phyloP scores from a whole-genome alignment of 2,329 filamentous ascomycete genomes.

The Sclerotinia glacialis region DNA sequence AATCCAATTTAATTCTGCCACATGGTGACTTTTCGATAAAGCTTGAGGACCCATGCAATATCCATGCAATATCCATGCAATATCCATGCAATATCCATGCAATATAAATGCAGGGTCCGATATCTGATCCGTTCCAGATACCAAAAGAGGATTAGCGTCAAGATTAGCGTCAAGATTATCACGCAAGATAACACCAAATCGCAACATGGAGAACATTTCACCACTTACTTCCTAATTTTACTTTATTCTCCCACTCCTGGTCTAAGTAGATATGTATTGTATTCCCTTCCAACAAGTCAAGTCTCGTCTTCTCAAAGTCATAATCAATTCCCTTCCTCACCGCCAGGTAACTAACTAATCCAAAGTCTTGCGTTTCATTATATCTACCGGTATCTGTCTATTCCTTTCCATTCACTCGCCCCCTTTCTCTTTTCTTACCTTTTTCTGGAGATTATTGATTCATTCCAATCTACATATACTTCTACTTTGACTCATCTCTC shows the following conservation, averaged over 20 bases:
- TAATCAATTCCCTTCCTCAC: not conserved
- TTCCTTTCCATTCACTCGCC: not conserved
- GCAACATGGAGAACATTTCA: not conserved
- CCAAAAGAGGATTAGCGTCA: not conserved
- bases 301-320: not conserved
- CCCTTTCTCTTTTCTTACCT: not conserved
- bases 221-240: too few relatives aligned
- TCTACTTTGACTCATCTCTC: not conserved
- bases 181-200: slow-evolving; percentile 11
- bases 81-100: too few relatives aligned
- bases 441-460: not conserved
- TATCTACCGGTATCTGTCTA: too few relatives aligned
- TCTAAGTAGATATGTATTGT: not conserved
- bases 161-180: not conserved
- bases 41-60: too few relatives aligned
- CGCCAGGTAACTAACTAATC: slow-evolving; percentile 6
- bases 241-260: not conserved
- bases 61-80: too few relatives aligned
- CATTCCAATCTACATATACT: not conserved
- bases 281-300: too few relatives aligned
- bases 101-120: slow-evolving; percentile 8
- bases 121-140: not conserved
- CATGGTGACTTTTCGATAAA: too few relatives aligned
- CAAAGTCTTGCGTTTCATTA: not conserved
- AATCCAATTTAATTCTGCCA: too few relatives aligned